Percentiles rank a stretch among this genome's conserved stretches.
Evolutionary conservation across 495 filamentous ascomycete genomes (phyloP).

Genomic region (Penicillium salamii): DNA sequence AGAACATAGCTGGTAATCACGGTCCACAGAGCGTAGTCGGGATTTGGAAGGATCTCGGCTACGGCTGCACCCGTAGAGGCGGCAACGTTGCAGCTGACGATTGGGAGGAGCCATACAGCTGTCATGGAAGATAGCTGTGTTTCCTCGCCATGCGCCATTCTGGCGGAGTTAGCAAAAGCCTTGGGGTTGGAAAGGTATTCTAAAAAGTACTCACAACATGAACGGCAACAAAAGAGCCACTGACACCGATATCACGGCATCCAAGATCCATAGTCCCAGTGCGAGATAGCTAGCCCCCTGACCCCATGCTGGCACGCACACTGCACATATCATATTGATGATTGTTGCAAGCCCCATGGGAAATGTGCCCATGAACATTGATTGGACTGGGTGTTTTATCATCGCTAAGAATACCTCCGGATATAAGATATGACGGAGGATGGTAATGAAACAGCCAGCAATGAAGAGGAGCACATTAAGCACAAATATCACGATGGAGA

Average conservation of each 20-base stretch:
- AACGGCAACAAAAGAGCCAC: conserved; percentile 54
- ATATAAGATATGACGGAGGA: conserved; percentile 56
- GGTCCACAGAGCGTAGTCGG: conserved; percentile 54
- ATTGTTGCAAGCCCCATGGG: conserved; percentile 65
- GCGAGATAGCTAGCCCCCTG: conserved; percentile 33
- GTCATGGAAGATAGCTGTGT: conserved; percentile 50
- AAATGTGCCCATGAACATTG: conserved; percentile 59
- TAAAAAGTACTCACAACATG: conserved; percentile 55
- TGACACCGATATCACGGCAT: conserved; percentile 49
- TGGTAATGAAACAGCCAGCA: conserved; percentile 35
- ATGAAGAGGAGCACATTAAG: conserved; percentile 54
- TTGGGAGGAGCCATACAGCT: conserved; percentile 58
- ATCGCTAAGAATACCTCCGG: conserved; percentile 54
- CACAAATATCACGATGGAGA: conserved; percentile 52
- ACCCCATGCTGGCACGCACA: conserved; percentile 56
- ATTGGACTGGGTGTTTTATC: conserved; percentile 57
- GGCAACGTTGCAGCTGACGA: conserved; percentile 58
- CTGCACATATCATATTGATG: conserved; percentile 53
- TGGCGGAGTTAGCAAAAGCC: conserved; percentile 6
- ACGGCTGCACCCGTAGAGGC: conserved; percentile 56
- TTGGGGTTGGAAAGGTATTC: no score
- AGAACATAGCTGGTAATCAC: conserved; percentile 55
- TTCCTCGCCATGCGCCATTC: conserved; percentile 30
- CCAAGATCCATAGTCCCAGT: conserved; percentile 60
- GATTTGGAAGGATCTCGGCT: conserved; percentile 49